A percentile compares a stretch with the other conserved stretches of the same genome.
Evolutionary conservation across 257 asterid species (phyloP).

Genomic region (Nicotiana sylvestris): DNA sequence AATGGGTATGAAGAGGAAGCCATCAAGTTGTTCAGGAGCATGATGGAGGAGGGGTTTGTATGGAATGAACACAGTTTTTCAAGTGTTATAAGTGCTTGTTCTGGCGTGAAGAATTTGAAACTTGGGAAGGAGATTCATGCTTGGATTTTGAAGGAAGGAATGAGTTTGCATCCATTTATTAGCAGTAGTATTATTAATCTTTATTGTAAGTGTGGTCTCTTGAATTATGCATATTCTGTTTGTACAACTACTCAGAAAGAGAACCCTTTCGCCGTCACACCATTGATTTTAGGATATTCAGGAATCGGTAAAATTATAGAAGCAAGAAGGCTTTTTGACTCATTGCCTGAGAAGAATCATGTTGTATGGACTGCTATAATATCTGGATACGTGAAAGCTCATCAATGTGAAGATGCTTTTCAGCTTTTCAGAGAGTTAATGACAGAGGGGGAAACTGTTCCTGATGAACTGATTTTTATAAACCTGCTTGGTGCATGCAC

Average conservation of each 20-base stretch:
- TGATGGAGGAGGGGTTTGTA: constrained; percentile 47
- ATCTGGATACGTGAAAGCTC: constrained; percentile 62
- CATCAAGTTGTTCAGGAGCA: constrained; percentile 43
- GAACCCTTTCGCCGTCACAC: constrained; percentile 51
- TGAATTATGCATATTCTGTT: constrained; percentile 56
- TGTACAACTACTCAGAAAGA: constrained; percentile 22
- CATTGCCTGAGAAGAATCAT: constrained; percentile 49
- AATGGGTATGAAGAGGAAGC: constrained; percentile 60
- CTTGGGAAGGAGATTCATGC: constrained; percentile 75
- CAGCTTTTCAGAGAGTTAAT: constrained; percentile 57
- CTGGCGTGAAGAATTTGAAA: constrained; percentile 49
- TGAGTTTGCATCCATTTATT: constrained; percentile 50
- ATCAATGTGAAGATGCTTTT: constrained; percentile 55
- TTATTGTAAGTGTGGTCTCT: constrained; percentile 62
- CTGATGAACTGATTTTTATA: constrained; percentile 55
- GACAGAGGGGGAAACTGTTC: constrained; percentile 18
- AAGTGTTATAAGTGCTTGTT: constrained; percentile 61
- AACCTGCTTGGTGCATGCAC: constrained; percentile 70
- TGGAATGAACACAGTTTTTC: constrained; percentile 65
- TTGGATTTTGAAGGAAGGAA: constrained; percentile 58
- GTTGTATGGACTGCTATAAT: constrained; percentile 74
- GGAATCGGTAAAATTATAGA: constrained; percentile 49
- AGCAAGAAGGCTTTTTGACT: constrained; percentile 66
- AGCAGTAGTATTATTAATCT: constrained; percentile 66
- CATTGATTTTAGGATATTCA: constrained; percentile 73